phyloP scores from a whole-genome alignment of 1,284 basidiomycete species.

The Phaffia rhodozyma region DNA sequence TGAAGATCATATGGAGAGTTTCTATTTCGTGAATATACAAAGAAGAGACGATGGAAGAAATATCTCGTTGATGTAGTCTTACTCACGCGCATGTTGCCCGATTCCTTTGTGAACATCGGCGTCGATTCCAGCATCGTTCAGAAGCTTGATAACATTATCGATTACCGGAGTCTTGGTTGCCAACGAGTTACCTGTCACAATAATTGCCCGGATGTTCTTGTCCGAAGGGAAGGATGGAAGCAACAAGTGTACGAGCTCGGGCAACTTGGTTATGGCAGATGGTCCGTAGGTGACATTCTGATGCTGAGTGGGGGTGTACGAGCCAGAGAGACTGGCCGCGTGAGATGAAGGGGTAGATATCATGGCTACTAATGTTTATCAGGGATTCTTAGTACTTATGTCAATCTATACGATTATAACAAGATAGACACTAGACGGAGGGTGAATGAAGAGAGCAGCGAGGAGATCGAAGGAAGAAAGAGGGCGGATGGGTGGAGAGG shows the following conservation, averaged over 20 bases:
- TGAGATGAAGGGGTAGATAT: not conserved
- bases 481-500: too few species aligned
- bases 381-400: too few species aligned
- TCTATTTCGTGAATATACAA: too few species aligned
- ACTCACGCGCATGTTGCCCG: slow-evolving; percentile 51
- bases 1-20: not conserved
- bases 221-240: slow-evolving; percentile 30
- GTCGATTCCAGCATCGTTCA: slow-evolving; percentile 44
- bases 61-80: not conserved
- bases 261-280: slow-evolving; percentile 47
- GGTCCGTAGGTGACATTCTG: slow-evolving; percentile 57
- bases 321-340: slow-evolving; percentile 4
- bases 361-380: not conserved
- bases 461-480: too few species aligned
- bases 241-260: slow-evolving; percentile 46
- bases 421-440: too few species aligned
- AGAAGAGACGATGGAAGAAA: not conserved
- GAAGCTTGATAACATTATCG: slow-evolving; percentile 46
- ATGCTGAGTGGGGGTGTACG: slow-evolving; percentile 32
- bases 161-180: slow-evolving; percentile 31
- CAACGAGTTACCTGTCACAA: slow-evolving; percentile 59
- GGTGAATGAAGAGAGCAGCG: too few species aligned
- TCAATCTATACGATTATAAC: too few species aligned
- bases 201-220: slow-evolving; percentile 46
- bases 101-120: slow-evolving; percentile 61